Base-by-base conservation (phyloP, 371 early-diverging fungal species). In the Mucor sp. region DNA sequence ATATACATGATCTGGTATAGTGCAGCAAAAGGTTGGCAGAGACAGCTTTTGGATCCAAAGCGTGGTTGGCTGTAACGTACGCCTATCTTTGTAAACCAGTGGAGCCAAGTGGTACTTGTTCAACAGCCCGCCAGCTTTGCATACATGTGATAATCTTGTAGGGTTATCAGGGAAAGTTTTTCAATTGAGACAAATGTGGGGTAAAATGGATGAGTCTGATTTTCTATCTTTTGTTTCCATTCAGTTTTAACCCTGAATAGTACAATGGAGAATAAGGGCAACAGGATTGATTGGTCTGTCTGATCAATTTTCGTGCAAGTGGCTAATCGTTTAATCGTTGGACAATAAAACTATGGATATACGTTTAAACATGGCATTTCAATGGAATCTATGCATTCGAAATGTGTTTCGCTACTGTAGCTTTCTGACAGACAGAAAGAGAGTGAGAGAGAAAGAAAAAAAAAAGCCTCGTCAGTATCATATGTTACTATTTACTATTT, bases 251-350 rank as follows among this genome's bases (percentile, higher is more conserved):
- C 25, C 50, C 25, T 50, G 50, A 25, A 50, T 50, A 12, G 50
- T 50, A 50, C 50, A 50, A 21, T 44, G 6, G 19, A 44, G 8
- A 37, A 37, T 37, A 44, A 44, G 44, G 44, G 50, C 21, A 37
- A 37, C 37, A 37, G 14, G 37, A 37, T 37, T 50, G 50, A 50
- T 50, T 50, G 50, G 50, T 50, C 14, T 50, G 12, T 14, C 25
- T 25, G 25, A 50, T 50, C 25, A 50, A 25, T 50, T 50, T 50
- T 50, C 50, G 50, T 50, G 50, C 23, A 5, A 50, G 50, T 65
- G 66, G 66, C 59, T 65, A 65, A 65, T 65, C 59, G 60, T 65
- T 65, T 65, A 65, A 35, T 58, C 66, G 60, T 47, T 35, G 12
- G 19, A 56, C 17, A 39, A 62, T 33, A 62, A 63, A 8, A 39